Conservation (phyloP, 169 alveolate genomes). For the Plasmodium sp. region DNA sequence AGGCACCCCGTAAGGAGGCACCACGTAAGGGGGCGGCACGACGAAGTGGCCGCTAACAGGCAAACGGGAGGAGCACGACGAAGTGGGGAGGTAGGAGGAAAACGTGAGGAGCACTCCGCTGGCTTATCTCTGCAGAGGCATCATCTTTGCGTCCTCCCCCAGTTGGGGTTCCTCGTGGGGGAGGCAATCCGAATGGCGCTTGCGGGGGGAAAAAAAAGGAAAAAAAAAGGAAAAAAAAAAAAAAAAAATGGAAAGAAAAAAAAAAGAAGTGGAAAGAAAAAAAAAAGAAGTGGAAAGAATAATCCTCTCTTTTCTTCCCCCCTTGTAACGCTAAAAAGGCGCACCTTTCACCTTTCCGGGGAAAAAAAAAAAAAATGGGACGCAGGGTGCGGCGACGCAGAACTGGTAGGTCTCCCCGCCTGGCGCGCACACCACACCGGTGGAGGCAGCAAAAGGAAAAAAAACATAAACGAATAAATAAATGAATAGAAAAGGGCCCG, state of each 20-base stretch:
- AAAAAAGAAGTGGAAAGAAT: neutral
- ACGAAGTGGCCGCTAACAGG: too few species aligned
- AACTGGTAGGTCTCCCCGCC: neutral
- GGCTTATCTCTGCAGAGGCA: neutral
- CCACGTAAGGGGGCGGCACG: too few species aligned
- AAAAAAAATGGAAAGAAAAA: neutral
- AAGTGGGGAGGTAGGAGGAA: neutral
- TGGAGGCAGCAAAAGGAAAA: neutral
- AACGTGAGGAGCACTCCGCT: neutral
- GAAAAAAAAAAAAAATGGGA: neutral
- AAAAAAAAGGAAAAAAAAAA: neutral
- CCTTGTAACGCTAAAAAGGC: neutral
- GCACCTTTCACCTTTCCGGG: neutral
- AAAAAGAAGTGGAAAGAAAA: neutral
- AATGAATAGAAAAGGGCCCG: neutral
- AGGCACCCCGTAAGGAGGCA: neutral
- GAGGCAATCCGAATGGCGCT: neutral
- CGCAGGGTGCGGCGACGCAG: neutral
- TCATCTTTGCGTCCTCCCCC: neutral
- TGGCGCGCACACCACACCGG: neutral
- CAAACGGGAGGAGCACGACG: neutral
- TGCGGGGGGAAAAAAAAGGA: neutral
- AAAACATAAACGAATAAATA: too few species aligned
- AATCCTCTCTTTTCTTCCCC: neutral
- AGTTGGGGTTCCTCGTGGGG: neutral